Base-by-base conservation (phyloP, 352 stramenopile genomes). In the Globisporangium alternatum region DNA sequence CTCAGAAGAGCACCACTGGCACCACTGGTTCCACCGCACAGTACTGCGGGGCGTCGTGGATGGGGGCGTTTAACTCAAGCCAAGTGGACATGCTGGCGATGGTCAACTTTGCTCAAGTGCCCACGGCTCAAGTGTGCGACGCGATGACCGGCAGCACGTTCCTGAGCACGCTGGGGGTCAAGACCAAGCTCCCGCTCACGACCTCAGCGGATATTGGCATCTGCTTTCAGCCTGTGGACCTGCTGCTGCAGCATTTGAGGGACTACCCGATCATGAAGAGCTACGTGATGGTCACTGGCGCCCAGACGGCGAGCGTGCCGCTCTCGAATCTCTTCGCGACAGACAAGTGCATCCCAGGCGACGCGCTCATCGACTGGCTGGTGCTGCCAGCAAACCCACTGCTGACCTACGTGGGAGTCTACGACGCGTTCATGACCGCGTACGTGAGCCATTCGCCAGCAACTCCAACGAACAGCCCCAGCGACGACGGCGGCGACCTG, bases 121-220 rank as follows among this genome's bases (percentile, higher is more conserved):
- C 80, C 2, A 85, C 78, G 31, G 63, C 76, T 33, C 70, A 79
- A 53, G 80, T 77, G 44, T 89, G 78, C 68, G 66, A 69, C n/a
- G 70, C 75, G 5, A 74, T 84, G 45, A 67, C 45, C 0, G 78
- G 70, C 22, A 67, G 74, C 21, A 10, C 54, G 1, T 86, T 88
- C 70, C 76, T 60, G 35, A 80, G 66, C 37, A 81, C 80, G 1
- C 65, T 67, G 3, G 60, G 64, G 4, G 31, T 9, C 13, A 60
- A 57, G 1, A 53, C 53, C 8, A 68, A 75, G 22, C 77, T 83
- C 33, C 55, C 53, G 15, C 81, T 81, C 51, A 59, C 65, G 12
- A 65, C 47, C 5, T 19, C 75, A 0, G 60, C 77, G n/a, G 60
- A 39, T 0, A 65, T 83, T 49, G 78, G 76, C 7, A 74, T 83